phyloP scores from a whole-genome alignment of 768 basidiomycete genomes.

The Crepidotus variabilis region DNA sequence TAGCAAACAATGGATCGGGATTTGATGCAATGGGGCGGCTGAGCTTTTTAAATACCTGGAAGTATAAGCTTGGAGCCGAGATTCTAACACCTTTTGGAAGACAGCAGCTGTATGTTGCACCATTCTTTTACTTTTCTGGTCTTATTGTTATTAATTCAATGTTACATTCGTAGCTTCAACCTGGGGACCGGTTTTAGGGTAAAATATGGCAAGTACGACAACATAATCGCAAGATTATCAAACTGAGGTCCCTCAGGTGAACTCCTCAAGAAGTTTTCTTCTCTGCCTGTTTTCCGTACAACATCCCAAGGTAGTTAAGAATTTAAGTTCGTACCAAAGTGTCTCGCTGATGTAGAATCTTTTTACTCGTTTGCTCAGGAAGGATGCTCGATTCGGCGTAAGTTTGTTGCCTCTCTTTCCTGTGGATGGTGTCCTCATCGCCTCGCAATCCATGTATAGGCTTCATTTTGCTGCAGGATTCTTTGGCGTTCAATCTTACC shows the following conservation, averaged over 20 bases:
- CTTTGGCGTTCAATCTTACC: constrained; percentile 48
- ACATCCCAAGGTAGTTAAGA: constrained; percentile 43
- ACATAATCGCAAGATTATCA: not conserved
- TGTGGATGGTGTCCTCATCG: not conserved
- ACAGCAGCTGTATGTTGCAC: constrained; percentile 54
- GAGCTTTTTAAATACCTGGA: constrained; percentile 70
- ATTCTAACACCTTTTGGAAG: constrained; percentile 75
- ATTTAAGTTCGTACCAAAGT: not conserved
- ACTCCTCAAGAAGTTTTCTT: constrained; percentile 37
- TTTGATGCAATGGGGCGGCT: constrained; percentile 54
- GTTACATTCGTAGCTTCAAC: constrained; percentile 27
- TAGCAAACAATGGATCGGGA: constrained; percentile 29
- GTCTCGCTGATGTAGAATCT: not conserved
- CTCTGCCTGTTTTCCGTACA: constrained; percentile 61
- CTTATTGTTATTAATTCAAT: not conserved
- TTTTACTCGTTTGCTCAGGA: constrained; percentile 23
- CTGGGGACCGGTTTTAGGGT: constrained; percentile 56
- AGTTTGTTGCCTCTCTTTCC: constrained; percentile 8
- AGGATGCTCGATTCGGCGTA: constrained; percentile 52
- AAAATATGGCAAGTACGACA: constrained; percentile 48
- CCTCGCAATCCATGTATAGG: constrained; percentile 12
- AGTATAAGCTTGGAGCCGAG: constrained; percentile 75
- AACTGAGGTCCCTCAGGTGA: constrained; percentile 18
- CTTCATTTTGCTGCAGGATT: constrained; percentile 56
- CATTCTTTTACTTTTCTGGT: not conserved